phyloP scores from a whole-genome alignment of 768 basidiomycete genomes.

The Mycena vulgaris region DNA sequence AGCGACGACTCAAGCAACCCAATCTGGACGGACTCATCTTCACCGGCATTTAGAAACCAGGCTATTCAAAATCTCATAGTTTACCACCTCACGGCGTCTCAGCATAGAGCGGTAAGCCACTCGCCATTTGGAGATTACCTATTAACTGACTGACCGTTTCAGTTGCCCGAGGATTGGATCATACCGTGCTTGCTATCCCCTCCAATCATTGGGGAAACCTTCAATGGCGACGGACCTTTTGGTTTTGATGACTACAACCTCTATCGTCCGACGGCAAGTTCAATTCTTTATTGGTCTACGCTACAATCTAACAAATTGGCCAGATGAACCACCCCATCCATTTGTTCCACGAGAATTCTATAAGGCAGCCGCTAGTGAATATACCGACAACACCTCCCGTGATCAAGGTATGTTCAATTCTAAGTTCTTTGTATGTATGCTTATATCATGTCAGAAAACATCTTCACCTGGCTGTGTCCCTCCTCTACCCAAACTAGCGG shows the following conservation, averaged over 20 bases:
- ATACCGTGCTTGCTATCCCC: neutral
- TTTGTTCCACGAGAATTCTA: neutral
- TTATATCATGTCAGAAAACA: neutral
- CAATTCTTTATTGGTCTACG: neutral
- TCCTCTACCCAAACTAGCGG: neutral
- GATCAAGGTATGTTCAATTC: neutral
- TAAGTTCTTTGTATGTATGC: no score
- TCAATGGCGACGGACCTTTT: constrained; percentile 16
- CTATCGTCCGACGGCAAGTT: constrained; percentile 25
- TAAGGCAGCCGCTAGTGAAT: neutral
- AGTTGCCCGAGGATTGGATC: neutral
- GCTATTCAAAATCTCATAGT: constrained; percentile 10
- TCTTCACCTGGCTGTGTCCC: neutral
- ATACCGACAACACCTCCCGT: neutral
- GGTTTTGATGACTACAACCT: constrained; percentile 37
- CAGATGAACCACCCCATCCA: constrained; percentile 33
- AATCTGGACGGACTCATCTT: constrained; percentile 1
- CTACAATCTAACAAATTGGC: constrained; percentile 2
- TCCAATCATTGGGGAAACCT: neutral
- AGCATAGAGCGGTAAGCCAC: neutral
- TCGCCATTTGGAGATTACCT: neutral
- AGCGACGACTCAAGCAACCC: neutral
- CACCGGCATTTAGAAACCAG: neutral
- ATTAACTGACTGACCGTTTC: neutral
- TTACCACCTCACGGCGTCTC: constrained; percentile 1